phyloP scores from a whole-genome alignment of 1,139 yeast genomes.

The Hyphopichia khmerensis region DNA sequence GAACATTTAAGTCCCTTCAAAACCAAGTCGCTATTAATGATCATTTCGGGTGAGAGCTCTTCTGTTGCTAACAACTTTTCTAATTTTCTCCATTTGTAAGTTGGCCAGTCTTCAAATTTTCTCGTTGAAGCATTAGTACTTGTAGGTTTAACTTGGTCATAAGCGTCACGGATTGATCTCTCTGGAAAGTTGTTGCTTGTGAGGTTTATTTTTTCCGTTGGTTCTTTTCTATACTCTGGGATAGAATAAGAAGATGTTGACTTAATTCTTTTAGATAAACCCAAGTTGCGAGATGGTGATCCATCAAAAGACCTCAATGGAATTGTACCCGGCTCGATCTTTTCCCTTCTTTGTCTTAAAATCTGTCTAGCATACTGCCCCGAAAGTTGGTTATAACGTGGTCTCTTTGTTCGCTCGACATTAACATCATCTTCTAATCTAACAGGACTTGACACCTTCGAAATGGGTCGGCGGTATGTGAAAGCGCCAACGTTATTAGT shows the following conservation, averaged over 20 bases:
- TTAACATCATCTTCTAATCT: slow-evolving; percentile 1
- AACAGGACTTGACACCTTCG: slow-evolving; percentile 2
- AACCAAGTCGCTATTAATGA: slow-evolving; percentile 22
- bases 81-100: slow-evolving; percentile 23
- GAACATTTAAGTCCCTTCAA: slow-evolving; percentile 18
- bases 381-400: slow-evolving; percentile 15
- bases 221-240: neutral
- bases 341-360: slow-evolving; percentile 10
- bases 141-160: neutral
- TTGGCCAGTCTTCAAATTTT: slow-evolving; percentile 18
- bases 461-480: slow-evolving; percentile 4
- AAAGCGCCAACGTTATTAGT: slow-evolving; percentile 5
- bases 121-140: neutral
- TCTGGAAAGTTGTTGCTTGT: too few species aligned
- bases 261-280: too few species aligned
- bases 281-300: neutral
- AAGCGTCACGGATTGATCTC: neutral
- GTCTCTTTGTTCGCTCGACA: slow-evolving; percentile 5
- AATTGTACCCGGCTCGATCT: neutral
- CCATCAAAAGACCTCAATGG: neutral
- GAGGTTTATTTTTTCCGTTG: too few species aligned
- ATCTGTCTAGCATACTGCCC: slow-evolving; percentile 15
- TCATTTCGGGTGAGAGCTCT: slow-evolving; percentile 16
- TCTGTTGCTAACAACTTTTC: slow-evolving; percentile 18
- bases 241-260: neutral